Evolutionary conservation across 495 filamentous ascomycete genomes (phyloP).

Genomic region (Penicillium dipodomyicola): DNA sequence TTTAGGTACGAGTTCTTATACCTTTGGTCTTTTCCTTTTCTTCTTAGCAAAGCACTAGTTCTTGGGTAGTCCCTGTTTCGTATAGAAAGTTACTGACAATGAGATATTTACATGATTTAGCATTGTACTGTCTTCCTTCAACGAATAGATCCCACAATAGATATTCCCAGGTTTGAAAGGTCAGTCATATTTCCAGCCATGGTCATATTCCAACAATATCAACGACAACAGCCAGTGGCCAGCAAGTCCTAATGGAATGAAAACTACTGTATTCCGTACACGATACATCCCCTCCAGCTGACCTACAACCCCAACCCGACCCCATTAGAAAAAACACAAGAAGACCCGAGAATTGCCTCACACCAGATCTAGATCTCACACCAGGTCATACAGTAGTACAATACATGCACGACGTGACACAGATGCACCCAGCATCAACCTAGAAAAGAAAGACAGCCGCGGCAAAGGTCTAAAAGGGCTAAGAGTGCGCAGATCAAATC

Average conservation of each 20-base stretch:
- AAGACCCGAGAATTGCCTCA: not conserved
- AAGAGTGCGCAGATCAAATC: not conserved
- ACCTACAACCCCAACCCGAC: not conserved
- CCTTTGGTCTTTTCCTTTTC: not conserved
- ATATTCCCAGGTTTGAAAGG: not conserved
- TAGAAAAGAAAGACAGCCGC: not conserved
- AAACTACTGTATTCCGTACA: not conserved
- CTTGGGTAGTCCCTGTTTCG: not conserved
- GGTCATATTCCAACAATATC: not conserved
- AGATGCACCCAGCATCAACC: not conserved
- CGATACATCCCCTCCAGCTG: not conserved
- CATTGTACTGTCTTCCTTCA: not conserved
- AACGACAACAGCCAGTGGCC: not conserved
- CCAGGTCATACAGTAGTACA: not conserved
- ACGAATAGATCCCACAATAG: not conserved
- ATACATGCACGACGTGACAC: not conserved
- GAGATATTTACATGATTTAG: not conserved
- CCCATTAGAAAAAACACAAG: not conserved
- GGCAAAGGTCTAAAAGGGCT: not conserved
- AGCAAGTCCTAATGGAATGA: too few species aligned
- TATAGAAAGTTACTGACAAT: not conserved
- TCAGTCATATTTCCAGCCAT: not conserved
- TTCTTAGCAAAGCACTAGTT: not conserved
- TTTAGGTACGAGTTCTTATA: conserved; percentile 10
- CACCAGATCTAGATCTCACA: conserved; percentile 1